Evolutionary conservation across 495 filamentous ascomycete genomes (phyloP).

Genomic region (Neurospora africana): DNA sequence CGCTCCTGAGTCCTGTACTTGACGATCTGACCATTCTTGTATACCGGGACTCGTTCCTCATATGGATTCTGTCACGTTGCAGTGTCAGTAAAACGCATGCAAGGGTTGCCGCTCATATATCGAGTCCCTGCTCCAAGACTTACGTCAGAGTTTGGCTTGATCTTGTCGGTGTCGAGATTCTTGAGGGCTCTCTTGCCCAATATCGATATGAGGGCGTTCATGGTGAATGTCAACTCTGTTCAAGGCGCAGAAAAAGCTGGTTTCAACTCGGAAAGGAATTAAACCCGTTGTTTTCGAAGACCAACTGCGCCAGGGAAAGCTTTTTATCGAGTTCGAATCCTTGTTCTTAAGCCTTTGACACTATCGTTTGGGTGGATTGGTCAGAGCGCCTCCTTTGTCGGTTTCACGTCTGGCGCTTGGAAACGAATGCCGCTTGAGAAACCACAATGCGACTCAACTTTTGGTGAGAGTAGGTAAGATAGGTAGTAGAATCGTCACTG

Average conservation of each 20-base stretch:
- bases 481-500: background rate
- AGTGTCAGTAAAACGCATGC: background rate
- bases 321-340: constrained; percentile 5
- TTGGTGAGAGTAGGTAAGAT: too few relatives aligned
- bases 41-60: constrained; percentile 60
- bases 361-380: constrained; percentile 9
- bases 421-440: background rate
- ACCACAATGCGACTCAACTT: background rate
- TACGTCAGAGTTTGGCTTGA: constrained; percentile 62
- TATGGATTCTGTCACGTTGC: constrained; percentile 50
- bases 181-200: constrained; percentile 57
- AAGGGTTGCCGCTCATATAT: background rate
- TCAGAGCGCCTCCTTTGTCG: constrained; percentile 4
- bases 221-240: constrained; percentile 4
- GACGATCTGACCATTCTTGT: constrained; percentile 41
- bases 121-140: constrained; percentile 8
- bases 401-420: constrained; percentile 14
- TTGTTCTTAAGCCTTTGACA: constrained; percentile 5
- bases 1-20: constrained; percentile 61
- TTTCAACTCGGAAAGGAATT: background rate
- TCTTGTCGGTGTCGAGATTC: constrained; percentile 54
- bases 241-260: background rate
- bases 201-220: constrained; percentile 30
- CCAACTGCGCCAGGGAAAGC: background rate
- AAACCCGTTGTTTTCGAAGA: background rate